phyloP scores from a whole-genome alignment of 2,329 filamentous ascomycete genomes.

The Hypomyces rosellus region DNA sequence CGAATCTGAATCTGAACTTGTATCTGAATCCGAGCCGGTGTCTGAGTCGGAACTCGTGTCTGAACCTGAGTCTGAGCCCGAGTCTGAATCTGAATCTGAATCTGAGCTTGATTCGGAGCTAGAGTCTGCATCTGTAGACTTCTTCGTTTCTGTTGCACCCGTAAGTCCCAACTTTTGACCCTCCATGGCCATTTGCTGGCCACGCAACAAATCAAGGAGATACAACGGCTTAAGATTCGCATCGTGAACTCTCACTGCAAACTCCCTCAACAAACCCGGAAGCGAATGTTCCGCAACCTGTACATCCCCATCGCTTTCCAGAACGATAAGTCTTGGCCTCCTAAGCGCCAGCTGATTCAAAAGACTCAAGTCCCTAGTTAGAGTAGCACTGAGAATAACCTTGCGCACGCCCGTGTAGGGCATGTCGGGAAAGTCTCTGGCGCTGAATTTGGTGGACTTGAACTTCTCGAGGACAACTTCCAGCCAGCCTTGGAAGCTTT shows the following conservation, averaged over 20 bases:
- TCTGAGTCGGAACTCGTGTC: constrained; percentile 13
- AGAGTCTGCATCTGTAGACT: constrained; percentile 13
- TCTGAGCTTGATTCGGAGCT: constrained; percentile 32
- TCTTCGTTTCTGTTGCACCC: background rate
- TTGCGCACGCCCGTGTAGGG: constrained; percentile 60
- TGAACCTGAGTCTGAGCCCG: constrained; percentile 19
- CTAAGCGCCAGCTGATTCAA: constrained; percentile 66
- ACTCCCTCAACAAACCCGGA: constrained; percentile 58
- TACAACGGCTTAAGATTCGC: constrained; percentile 73
- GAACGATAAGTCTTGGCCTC: constrained; percentile 68
- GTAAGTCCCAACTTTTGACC: constrained; percentile 8
- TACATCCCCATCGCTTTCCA: constrained; percentile 53
- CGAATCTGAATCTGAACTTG: constrained; percentile 25
- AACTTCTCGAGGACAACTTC: constrained; percentile 61
- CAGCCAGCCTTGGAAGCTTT: constrained; percentile 91
- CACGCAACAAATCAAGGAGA: constrained; percentile 68
- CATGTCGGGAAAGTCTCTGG: constrained; percentile 48
- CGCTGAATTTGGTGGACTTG: constrained; percentile 40
- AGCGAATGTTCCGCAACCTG: constrained; percentile 45
- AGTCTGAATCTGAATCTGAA: constrained; percentile 24
- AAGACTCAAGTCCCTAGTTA: constrained; percentile 80
- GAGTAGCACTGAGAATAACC: constrained; percentile 82
- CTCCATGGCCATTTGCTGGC: constrained; percentile 38
- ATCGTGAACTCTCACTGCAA: constrained; percentile 61
- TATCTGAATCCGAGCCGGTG: constrained; percentile 15